Percentiles rank a stretch among this genome's conserved stretches.
These are phyloP conservation scores for Parathielavia appendiculata DNA, from an alignment of 495 filamentous ascomycete species.

Conservation along the genomic window DNA sequence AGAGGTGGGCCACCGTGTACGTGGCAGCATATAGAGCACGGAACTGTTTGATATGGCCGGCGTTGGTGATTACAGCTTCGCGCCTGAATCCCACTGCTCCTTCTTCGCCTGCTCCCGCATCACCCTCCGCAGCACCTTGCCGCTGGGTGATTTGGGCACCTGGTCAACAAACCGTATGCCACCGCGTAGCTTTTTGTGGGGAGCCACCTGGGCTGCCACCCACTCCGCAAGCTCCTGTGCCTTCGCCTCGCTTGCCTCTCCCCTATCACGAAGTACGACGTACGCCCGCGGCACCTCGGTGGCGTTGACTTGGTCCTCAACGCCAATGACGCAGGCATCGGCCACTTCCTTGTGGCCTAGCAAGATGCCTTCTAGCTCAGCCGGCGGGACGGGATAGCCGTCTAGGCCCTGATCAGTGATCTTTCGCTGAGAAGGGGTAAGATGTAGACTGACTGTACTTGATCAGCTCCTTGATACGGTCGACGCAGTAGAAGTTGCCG, in stretches of 20 bases:
- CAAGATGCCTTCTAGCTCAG: conserved; percentile 80
- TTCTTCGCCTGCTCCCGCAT: conserved; percentile 40
- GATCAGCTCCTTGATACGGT: conserved; percentile 87
- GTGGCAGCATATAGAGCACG: background rate
- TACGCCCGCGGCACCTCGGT: conserved; percentile 84
- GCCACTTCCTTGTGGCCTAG: conserved; percentile 65
- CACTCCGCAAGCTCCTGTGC: conserved; percentile 59
- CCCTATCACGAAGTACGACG: conserved; percentile 59
- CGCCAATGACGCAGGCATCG: conserved; percentile 79
- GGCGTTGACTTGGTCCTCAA: conserved; percentile 63
- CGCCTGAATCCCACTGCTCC: conserved; percentile 32
- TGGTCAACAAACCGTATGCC: conserved; percentile 76
- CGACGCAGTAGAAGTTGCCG: conserved; percentile 59
- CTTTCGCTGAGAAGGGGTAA: background rate
- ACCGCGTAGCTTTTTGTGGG: conserved; percentile 72
- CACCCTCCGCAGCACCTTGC: conserved; percentile 81
- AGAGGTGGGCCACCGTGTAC: background rate
- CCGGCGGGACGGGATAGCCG: conserved; percentile 83
- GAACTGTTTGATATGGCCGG: background rate
- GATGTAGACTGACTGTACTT: conserved; percentile 58
- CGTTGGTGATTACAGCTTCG: conserved; percentile 26
- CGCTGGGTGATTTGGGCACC: conserved; percentile 79
- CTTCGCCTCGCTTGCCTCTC: conserved; percentile 43
- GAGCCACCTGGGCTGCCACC: conserved; percentile 49
- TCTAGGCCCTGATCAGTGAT: conserved; percentile 30